Percentiles rank a stretch among this genome's conserved stretches.
These are phyloP conservation scores for Ophiognomonia clavigignenti-juglandacearum DNA, from an alignment of 2,329 filamentous ascomycete genomes.

Conservation along the genomic window DNA sequence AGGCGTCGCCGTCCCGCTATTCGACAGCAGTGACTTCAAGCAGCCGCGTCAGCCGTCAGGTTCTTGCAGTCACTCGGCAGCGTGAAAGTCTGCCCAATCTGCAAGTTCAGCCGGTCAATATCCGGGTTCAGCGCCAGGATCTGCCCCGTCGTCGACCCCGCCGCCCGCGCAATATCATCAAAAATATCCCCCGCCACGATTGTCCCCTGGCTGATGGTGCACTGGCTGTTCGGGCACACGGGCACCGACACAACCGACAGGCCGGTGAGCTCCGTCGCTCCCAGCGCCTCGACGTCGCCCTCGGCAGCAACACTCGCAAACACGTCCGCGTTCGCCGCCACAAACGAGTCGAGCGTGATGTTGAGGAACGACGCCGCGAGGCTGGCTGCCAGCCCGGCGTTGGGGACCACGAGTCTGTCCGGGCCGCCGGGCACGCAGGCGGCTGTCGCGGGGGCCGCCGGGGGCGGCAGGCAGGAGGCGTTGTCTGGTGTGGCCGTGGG, in stretches of 20 bases:
- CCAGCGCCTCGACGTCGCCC: not conserved
- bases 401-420: constrained; percentile 1
- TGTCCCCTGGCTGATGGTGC: constrained; percentile 5
- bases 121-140: constrained; percentile 5
- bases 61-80: constrained; percentile 10
- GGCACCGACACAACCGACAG: constrained; percentile 1
- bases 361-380: constrained; percentile 6
- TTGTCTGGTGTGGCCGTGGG: constrained; percentile 7
- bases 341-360: constrained; percentile 9
- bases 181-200: constrained; percentile 6
- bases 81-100: constrained; percentile 7
- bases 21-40: too few relatives aligned
- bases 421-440: constrained; percentile 6
- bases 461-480: constrained; percentile 4
- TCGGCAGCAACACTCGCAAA: not conserved
- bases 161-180: not conserved
- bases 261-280: not conserved
- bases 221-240: constrained; percentile 7
- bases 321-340: not conserved
- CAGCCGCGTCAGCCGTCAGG: too few relatives aligned
- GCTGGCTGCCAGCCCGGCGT: not conserved
- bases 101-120: constrained; percentile 1
- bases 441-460: not conserved
- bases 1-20: too few relatives aligned
- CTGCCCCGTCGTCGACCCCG: constrained; percentile 6